Evolutionary conservation across 164 flowering plant genomes (phyloP), one percentile per base, ranked within the genome.

Genomic region (Akebia trifoliata): DNA sequence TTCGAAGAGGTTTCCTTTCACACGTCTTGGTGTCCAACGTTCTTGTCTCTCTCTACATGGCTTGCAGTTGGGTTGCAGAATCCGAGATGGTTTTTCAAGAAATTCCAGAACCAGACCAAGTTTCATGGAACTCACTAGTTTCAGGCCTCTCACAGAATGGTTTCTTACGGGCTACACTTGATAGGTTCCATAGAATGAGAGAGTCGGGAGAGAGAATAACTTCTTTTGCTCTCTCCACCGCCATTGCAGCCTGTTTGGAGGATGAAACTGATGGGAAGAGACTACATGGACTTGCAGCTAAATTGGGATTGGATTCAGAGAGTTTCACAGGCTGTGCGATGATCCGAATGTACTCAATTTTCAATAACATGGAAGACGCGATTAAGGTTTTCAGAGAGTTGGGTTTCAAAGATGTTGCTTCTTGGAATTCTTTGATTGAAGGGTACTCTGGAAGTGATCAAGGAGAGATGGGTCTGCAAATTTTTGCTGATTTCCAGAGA

Each of bases 391-490:
- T 63, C 34, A 36, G 47, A 17, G 45, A 24, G n/a, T 25, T 69
- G 18, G 44, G 36, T 8, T 45, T 32, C 55, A 62, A 58, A 44
- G 67, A 68, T 57, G 66, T 68, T 28, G 63, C 64, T 10, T 53
- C 57, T 18, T 69, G 68, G 72, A 69, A 63, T 25, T 50, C 68
- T 37, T 54, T 63, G 61, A 59, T 69, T n/a, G 68, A 63, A 48
- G 68, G 64, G 20, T 69, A 35, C 29, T 34, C 40, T 6, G 49
- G 39, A 63, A 58, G 52, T 43, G 48, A 31, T 52, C 44, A 30
- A 45, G 67, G 59, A 46, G 72, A 63, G 43, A 31, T 0, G 29
- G 72, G 72, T 32, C 36, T 68, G 6, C 56, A 32, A 4, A 55
- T 58, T 53, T 62, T 68, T 38, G 20, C 37, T 18, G 32, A 35